A percentile compares a stretch with the other conserved stretches of the same genome.
Evolutionary conservation across 208 protist species (phyloP).

Genomic region (Leishmania arabica): DNA sequence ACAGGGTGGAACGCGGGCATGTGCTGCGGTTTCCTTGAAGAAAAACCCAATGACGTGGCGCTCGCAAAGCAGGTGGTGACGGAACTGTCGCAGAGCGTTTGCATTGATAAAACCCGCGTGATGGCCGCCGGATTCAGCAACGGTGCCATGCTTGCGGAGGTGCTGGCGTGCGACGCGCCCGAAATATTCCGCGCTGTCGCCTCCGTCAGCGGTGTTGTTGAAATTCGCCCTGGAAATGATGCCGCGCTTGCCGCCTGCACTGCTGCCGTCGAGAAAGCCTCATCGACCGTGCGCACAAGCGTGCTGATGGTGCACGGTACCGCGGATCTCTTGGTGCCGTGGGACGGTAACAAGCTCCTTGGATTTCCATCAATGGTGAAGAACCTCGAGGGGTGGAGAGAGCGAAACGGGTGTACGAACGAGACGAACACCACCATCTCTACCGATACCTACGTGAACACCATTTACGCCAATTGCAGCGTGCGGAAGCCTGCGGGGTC

Average conservation of each 20-base stretch:
- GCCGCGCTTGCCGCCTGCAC: conserved; percentile 50
- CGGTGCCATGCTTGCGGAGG: conserved; percentile 76
- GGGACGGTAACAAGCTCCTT: conserved; percentile 48
- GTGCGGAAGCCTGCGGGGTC: not conserved
- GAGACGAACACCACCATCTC: conserved; percentile 39
- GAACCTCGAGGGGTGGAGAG: conserved; percentile 54
- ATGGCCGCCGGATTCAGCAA: conserved; percentile 84
- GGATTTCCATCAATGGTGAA: conserved; percentile 49
- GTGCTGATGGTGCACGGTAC: conserved; percentile 81
- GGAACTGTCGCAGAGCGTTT: conserved; percentile 21
- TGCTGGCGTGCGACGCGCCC: conserved; percentile 54
- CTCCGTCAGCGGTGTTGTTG: conserved; percentile 70
- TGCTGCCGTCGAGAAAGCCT: conserved; percentile 15
- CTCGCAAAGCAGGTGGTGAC: conserved; percentile 47
- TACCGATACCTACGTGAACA: conserved; percentile 46
- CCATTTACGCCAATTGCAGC: conserved; percentile 46
- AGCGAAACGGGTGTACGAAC: conserved; percentile 39
- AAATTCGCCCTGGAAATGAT: conserved; percentile 58
- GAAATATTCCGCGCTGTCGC: conserved; percentile 43
- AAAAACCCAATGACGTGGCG: conserved; percentile 54
- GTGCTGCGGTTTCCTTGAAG: conserved; percentile 67
- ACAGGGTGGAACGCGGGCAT: conserved; percentile 69
- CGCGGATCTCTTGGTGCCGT: conserved; percentile 62
- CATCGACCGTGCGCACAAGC: conserved; percentile 27
- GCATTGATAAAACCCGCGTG: conserved; percentile 47